Evolutionary conservation across 192 early-diverging fungal species (phyloP).

Genomic region (Chytriomyces hyalinus): DNA sequence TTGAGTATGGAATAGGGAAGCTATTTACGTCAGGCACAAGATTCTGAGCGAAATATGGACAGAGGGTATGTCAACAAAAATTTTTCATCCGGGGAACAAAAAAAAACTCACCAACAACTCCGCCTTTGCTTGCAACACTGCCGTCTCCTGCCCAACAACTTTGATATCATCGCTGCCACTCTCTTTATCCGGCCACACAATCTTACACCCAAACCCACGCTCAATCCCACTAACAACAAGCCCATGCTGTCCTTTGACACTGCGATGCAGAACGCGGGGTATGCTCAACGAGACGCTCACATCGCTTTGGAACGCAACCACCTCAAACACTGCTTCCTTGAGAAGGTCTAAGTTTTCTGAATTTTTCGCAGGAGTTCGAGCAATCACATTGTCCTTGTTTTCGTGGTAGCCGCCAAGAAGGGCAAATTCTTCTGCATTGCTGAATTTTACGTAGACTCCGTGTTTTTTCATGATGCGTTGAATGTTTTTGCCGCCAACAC

Average conservation of each 20-base stretch:
- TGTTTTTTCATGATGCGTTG: constrained; percentile 89
- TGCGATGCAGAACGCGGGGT: constrained; percentile 64
- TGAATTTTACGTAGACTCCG: constrained; percentile 88
- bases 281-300: constrained; percentile 55
- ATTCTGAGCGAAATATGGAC: constrained; percentile 11
- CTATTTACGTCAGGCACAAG: constrained; percentile 63
- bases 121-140: constrained; percentile 59
- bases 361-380: constrained; percentile 80
- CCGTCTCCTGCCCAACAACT: constrained; percentile 64
- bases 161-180: constrained; percentile 62
- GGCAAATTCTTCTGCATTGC: constrained; percentile 77
- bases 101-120: constrained; percentile 53
- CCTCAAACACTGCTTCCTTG: constrained; percentile 69
- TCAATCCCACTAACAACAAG: constrained; percentile 60
- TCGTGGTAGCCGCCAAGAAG: constrained; percentile 77
- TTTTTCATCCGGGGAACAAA: neutral
- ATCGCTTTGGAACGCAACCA: constrained; percentile 55
- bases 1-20: constrained; percentile 59
- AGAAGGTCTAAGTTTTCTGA: constrained; percentile 63
- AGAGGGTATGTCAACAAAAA: neutral
- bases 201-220: constrained; percentile 59
- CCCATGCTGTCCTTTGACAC: constrained; percentile 56
- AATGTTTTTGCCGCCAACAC: constrained; percentile 86
- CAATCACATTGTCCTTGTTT: constrained; percentile 83
- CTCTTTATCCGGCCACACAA: constrained; percentile 72